Percentiles rank a stretch among this genome's conserved stretches.
Conservation (phyloP, 2,329 filamentous ascomycete species). For the Teratosphaeria epicoccoides region DNA sequence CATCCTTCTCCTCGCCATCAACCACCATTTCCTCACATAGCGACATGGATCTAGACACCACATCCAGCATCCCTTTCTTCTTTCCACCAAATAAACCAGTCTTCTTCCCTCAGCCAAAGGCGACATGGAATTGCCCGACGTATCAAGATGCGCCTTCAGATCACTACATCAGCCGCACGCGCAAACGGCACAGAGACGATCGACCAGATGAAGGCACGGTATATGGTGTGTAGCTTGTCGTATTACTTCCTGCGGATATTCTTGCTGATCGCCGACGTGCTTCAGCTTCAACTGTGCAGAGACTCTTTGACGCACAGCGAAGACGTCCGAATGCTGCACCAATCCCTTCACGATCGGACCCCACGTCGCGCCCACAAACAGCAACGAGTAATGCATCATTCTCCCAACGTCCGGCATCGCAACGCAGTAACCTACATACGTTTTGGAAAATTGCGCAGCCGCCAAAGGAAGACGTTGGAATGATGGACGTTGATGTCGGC, state of each 20-base stretch:
- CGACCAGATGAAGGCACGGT: constrained; percentile 46
- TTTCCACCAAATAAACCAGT: constrained; percentile 21
- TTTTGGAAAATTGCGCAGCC: constrained; percentile 34
- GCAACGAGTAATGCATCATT: constrained; percentile 1
- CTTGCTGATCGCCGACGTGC: constrained; percentile 12
- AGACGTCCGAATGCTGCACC: constrained; percentile 17
- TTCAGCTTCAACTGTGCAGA: constrained; percentile 35
- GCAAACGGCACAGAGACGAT: constrained; percentile 49
- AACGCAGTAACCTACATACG: constrained; percentile 37
- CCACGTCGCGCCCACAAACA: constrained; percentile 11
- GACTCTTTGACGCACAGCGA: constrained; percentile 35
- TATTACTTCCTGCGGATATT: constrained; percentile 7
- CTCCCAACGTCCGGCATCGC: constrained; percentile 13
- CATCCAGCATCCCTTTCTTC: constrained; percentile 20
- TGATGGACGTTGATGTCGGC: neutral
- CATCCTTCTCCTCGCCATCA: constrained; percentile 34
- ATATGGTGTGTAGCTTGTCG: constrained; percentile 36
- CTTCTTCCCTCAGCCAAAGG: constrained; percentile 9
- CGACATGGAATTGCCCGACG: constrained; percentile 18
- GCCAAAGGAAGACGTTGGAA: constrained; percentile 1
- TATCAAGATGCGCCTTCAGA: constrained; percentile 10
- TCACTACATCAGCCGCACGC: constrained; percentile 46
- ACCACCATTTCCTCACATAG: constrained; percentile 28
- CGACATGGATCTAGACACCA: constrained; percentile 7
- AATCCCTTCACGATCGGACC: constrained; percentile 5